phyloP scores from a whole-genome alignment of 768 basidiomycete species.

The Leccinum aurantiacum region DNA sequence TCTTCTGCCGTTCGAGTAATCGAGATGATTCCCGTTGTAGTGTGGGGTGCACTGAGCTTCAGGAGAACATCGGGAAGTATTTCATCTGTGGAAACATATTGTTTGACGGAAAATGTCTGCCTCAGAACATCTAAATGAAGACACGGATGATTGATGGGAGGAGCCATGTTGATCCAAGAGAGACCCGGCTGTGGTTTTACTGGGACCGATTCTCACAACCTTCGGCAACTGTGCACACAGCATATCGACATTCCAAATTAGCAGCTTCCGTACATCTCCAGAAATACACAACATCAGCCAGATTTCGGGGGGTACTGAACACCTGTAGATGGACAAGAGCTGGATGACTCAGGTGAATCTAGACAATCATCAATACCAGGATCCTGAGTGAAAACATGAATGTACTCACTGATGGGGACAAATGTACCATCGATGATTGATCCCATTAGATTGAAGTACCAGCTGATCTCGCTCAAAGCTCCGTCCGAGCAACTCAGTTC shows the following conservation, averaged over 20 bases:
- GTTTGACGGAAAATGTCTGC: conserved; percentile 46
- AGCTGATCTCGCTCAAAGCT: conserved; percentile 47
- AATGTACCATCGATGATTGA: conserved; percentile 68
- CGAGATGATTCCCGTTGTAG: conserved; percentile 45
- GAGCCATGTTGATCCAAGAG: conserved; percentile 33
- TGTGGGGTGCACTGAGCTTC: conserved; percentile 31
- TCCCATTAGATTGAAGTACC: conserved; percentile 65
- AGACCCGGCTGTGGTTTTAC: background rate
- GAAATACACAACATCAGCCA: background rate
- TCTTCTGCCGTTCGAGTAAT: conserved; percentile 62
- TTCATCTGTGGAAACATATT: conserved; percentile 35
- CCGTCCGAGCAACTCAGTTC: conserved; percentile 43
- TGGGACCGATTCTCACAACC: background rate
- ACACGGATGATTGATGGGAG: conserved; percentile 45
- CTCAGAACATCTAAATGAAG: conserved; percentile 48
- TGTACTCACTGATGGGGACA: conserved; percentile 52
- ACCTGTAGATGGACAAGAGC: conserved; percentile 51
- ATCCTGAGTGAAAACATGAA: background rate
- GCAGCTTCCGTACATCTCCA: background rate
- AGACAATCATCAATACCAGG: conserved; percentile 2
- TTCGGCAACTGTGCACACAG: background rate
- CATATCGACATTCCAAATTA: background rate
- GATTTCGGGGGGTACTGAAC: conserved; percentile 50
- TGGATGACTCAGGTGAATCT: conserved; percentile 52
- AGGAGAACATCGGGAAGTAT: conserved; percentile 30